Percentiles rank a stretch among this genome's conserved stretches.
These are phyloP conservation scores for Cryptosporidium muris DNA, from an alignment of 169 alveolate genomes.

Conservation along the genomic window DNA sequence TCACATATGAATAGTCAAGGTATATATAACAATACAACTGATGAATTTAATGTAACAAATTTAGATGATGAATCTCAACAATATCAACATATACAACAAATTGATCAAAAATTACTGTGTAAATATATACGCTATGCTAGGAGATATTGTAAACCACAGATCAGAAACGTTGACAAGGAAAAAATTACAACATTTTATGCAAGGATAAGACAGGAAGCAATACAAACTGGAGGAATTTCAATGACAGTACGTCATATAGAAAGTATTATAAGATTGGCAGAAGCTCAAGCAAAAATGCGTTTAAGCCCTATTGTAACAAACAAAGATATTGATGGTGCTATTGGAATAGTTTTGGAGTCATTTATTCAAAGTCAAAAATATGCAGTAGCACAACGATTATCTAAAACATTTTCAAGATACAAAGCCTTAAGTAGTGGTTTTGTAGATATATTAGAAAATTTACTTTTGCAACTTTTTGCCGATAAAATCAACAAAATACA, in stretches of 20 bases:
- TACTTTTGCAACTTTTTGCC: constrained; percentile 39
- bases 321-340: constrained; percentile 96
- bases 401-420: constrained; percentile 84
- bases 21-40: constrained; percentile 68
- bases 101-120: constrained; percentile 90
- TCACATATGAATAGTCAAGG: constrained; percentile 75
- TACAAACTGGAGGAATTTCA: constrained; percentile 95
- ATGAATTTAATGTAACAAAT: constrained; percentile 26
- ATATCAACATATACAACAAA: constrained; percentile 74
- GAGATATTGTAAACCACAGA: constrained; percentile 83
- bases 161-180: constrained; percentile 86
- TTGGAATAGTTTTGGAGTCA: constrained; percentile 94
- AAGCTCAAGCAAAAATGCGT: constrained; percentile 96
- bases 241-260: constrained; percentile 97
- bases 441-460: constrained; percentile 80
- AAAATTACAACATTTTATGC: constrained; percentile 91
- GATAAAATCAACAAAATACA: constrained; percentile 49
- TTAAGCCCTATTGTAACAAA: constrained; percentile 93
- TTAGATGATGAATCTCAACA: too few relatives aligned
- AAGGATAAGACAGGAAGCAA: constrained; percentile 92
- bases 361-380: constrained; percentile 93
- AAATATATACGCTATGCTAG: constrained; percentile 97
- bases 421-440: constrained; percentile 84
- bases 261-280: constrained; percentile 94
- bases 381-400: constrained; percentile 90